Conservation (phyloP, 2,329 filamentous ascomycete genomes). For the Chaetomiaceae sp. region DNA sequence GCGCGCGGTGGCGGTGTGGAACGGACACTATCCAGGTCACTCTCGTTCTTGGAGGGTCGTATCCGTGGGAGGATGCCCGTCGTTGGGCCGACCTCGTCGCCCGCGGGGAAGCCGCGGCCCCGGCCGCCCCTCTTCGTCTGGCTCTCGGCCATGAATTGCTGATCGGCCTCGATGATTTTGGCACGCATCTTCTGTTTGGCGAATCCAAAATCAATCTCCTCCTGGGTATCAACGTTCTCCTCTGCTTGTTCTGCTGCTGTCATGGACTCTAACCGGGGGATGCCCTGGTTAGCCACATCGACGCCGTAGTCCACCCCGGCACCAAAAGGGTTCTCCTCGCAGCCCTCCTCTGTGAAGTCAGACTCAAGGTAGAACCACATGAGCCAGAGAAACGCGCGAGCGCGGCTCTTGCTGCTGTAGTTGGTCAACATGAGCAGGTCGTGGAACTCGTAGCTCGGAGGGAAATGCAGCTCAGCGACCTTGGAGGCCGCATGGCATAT, state of each 20-base stretch:
- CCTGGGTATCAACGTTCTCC: constrained; percentile 69
- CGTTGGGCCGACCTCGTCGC: constrained; percentile 47
- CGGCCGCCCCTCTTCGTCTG: constrained; percentile 47
- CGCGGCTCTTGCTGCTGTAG: constrained; percentile 73
- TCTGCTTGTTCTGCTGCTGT: constrained; percentile 55
- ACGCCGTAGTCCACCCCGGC: constrained; percentile 58
- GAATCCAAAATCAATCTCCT: constrained; percentile 64
- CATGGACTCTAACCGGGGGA: constrained; percentile 62
- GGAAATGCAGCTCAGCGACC: constrained; percentile 89
- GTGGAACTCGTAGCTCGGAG: constrained; percentile 80
- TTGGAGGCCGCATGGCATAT: constrained; percentile 85
- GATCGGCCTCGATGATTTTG: constrained; percentile 69
- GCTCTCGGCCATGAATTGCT: constrained; percentile 58
- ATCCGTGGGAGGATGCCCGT: constrained; percentile 56
- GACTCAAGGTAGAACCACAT: constrained; percentile 99
- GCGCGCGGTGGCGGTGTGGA: constrained; percentile 46
- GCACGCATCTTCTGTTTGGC: constrained; percentile 69
- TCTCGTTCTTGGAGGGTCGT: constrained; percentile 56
- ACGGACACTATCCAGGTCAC: constrained; percentile 46
- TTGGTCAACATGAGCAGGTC: constrained; percentile 91
- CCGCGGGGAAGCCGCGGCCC: constrained; percentile 27
- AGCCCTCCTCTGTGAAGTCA: constrained; percentile 83
- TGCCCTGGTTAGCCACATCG: constrained; percentile 60
- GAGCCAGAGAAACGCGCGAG: constrained; percentile 87
- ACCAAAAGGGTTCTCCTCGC: constrained; percentile 86